Percentiles rank a stretch among this genome's conserved stretches.
Evolutionary conservation across 768 basidiomycete genomes (phyloP).

Genomic region (Daedaleopsis nitida): DNA sequence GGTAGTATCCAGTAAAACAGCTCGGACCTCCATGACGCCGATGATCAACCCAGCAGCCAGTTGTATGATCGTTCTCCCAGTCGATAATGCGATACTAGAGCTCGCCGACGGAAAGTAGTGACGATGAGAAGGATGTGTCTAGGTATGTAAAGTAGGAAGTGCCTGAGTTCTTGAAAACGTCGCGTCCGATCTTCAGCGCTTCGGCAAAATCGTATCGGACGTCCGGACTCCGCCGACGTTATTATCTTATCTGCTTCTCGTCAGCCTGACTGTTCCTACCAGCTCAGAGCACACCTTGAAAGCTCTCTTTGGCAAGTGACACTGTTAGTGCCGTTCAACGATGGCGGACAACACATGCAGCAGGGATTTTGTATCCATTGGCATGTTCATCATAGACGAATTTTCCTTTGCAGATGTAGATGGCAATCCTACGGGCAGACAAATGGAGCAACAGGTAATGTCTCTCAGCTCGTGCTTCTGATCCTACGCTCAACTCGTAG

Average conservation of each 20-base stretch:
- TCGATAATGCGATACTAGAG: no score
- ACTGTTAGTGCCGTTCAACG: constrained; percentile 8
- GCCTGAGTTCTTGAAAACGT: no score
- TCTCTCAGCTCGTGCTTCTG: neutral
- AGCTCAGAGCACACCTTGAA: no score
- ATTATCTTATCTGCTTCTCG: neutral
- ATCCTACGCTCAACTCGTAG: neutral
- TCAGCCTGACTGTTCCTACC: no score
- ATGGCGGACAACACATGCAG: neutral
- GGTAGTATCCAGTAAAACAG: constrained; percentile 38
- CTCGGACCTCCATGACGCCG: constrained; percentile 44
- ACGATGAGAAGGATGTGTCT: no score
- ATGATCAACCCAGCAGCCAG: no score
- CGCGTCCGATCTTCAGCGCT: neutral
- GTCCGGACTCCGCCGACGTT: neutral
- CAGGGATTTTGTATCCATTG: constrained; percentile 63
- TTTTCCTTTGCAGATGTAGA: constrained; percentile 63
- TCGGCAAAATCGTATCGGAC: neutral
- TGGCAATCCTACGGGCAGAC: constrained; percentile 51
- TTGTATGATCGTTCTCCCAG: no score
- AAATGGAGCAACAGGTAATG: constrained; percentile 53
- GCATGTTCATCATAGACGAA: constrained; percentile 90
- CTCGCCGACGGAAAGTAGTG: no score
- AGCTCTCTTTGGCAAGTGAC: no score
- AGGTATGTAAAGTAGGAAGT: no score